Evolutionary conservation across 768 basidiomycete genomes (phyloP), one percentile per base, ranked within the genome.

Genomic region (Sistotremastrum suecicum): DNA sequence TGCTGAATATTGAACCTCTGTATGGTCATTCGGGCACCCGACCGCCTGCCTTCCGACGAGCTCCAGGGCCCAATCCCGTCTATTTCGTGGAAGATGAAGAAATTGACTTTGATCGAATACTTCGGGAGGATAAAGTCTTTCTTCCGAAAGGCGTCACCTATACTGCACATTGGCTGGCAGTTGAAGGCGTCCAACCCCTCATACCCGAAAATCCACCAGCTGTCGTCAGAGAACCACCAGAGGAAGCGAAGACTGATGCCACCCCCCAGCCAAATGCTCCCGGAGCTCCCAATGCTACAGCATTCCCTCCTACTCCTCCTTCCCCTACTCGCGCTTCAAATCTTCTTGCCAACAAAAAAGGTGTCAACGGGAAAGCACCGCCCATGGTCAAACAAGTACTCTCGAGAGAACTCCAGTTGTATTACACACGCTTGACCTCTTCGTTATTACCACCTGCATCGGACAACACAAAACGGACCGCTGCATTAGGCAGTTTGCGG

Each of bases 61-160:
- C 74, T 40, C 65, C 68, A 7, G 60, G 70, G 3, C 74, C 76
- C 4, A 84, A 83, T 1, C 65, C 84, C 3, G 83, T 98, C 3
- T 97, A 89, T 65, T 90, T 89, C 55, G 78, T 94, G 11, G 89
- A 95, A 49, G 95, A 99, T 58, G 91, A 97, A 54, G 95, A 98
- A 62, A 83, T 99, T 41, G 95, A 98, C 63, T 90, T 99, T 55
- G 87, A 92, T 58, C 86, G 80, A 44, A 79, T 91, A 7, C 63
- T 97, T 37, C 75, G 85, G 45, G 85, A 88, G 55, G 87, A 89
- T 60, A 83, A 90, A 60, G 79, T 90, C 34, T 68, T 74, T 1
- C 63, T 91, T 5, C 87, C 89, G 0, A 80, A 82, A 54, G 82
- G 80, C 37, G 79, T 86, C 46, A 78, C 71, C 53, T 92, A 87